These are phyloP conservation scores for Diaporthe helianthi DNA, from an alignment of 2,329 filamentous ascomycete genomes.

Conservation along the genomic window DNA sequence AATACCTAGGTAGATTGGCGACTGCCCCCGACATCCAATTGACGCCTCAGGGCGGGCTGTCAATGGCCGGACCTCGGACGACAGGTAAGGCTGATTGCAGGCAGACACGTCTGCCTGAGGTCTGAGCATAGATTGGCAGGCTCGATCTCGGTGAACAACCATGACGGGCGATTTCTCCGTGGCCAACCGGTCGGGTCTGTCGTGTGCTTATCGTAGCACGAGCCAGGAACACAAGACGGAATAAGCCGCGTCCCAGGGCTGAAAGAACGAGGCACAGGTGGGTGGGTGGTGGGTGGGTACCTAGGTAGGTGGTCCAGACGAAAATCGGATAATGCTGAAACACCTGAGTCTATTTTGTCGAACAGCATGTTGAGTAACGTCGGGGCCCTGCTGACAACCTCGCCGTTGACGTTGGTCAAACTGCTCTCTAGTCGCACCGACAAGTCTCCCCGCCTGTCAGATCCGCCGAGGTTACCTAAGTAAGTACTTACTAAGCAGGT, in stretches of 20 bases:
- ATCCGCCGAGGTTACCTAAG: neutral
- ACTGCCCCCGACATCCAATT: constrained; percentile 1
- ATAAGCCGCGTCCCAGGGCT: constrained; percentile 17
- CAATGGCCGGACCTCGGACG: neutral
- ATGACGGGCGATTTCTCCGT: neutral
- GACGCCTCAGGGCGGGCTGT: constrained; percentile 5
- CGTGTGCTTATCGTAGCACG: constrained; percentile 5
- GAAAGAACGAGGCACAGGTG: constrained; percentile 8
- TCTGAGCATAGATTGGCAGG: neutral
- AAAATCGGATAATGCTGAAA: constrained; percentile 24
- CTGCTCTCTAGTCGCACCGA: neutral
- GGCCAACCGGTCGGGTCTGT: constrained; percentile 2
- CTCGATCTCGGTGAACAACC: neutral
- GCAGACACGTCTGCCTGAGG: neutral
- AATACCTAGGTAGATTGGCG: constrained; percentile 16
- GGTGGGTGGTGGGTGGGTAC: no score
- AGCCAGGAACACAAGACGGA: constrained; percentile 21
- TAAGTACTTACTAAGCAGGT: no score
- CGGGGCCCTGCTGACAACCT: neutral
- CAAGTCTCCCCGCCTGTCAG: neutral
- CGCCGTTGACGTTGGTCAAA: neutral
- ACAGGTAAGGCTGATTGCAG: constrained; percentile 17
- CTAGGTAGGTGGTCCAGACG: constrained; percentile 13
- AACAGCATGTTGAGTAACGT: neutral
- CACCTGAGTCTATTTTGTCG: neutral